These are phyloP conservation scores for Thelonectria blattea DNA, from an alignment of 2,329 filamentous ascomycete genomes.

Conservation along the genomic window DNA sequence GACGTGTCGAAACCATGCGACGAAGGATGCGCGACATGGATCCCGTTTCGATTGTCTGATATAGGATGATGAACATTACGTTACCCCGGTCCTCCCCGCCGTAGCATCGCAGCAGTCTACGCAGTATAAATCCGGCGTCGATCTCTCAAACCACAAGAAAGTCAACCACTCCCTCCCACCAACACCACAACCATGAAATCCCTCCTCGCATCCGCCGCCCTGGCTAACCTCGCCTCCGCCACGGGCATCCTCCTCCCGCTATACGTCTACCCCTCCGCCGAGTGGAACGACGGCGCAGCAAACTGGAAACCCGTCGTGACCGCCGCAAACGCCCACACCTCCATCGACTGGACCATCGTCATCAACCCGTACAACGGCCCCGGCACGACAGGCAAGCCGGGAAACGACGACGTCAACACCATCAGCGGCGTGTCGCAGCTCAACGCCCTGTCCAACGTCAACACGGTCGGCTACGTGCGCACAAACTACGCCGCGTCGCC, in stretches of 20 bases:
- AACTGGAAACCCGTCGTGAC: slow-evolving; percentile 33
- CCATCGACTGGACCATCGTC: slow-evolving; percentile 27
- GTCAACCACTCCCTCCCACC: not conserved
- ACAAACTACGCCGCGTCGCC: slow-evolving; percentile 26
- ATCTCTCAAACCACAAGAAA: not conserved
- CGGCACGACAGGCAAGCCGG: slow-evolving; percentile 26
- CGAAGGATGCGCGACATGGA: slow-evolving; percentile 8
- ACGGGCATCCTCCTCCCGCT: slow-evolving; percentile 32
- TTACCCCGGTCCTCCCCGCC: not conserved
- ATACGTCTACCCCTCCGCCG: slow-evolving; percentile 31
- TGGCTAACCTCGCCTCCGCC: slow-evolving; percentile 12
- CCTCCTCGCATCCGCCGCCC: not conserved
- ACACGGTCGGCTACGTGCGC: slow-evolving; percentile 34
- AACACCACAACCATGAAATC: slow-evolving; percentile 3
- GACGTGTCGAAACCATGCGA: slow-evolving; percentile 5
- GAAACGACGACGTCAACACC: slow-evolving; percentile 31
- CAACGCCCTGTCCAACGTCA: slow-evolving; percentile 29
- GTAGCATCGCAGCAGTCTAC: not conserved
- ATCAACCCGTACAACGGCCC: slow-evolving; percentile 33
- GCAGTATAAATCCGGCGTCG: not conserved
- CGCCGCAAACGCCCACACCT: slow-evolving; percentile 14
- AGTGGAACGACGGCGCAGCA: slow-evolving; percentile 27
- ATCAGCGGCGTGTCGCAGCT: slow-evolving; percentile 31
- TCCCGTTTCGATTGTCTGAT: not conserved
- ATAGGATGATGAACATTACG: not conserved